phyloP scores from a whole-genome alignment of 1,139 yeast species.

The Taiozyma sp. region DNA sequence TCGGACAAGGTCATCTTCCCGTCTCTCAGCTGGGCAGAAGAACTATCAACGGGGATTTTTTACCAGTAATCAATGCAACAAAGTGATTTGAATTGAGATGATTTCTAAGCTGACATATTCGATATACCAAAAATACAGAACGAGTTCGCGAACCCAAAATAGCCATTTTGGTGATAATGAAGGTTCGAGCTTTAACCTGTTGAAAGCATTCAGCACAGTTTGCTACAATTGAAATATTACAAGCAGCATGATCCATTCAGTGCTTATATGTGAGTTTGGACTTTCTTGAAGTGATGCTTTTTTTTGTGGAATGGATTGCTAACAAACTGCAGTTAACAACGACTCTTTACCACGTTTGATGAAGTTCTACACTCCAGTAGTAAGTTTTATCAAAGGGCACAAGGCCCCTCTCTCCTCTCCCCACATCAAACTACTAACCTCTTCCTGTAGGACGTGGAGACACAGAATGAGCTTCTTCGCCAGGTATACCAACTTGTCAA shows the following conservation, averaged over 20 bases:
- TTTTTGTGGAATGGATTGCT: conserved; percentile 2
- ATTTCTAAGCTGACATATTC: not conserved
- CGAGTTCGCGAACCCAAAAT: not conserved
- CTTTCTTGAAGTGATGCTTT: not conserved
- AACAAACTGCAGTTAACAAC: conserved; percentile 57
- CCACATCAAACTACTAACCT: conserved; percentile 21
- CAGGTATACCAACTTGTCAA: conserved; percentile 73
- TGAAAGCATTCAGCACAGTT: not conserved
- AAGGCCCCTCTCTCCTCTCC: conserved; percentile 11
- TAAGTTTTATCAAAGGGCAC: conserved; percentile 23
- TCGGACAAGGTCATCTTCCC: not conserved
- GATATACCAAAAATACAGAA: not conserved
- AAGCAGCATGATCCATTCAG: conserved; percentile 75
- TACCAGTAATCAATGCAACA: no score
- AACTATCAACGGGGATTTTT: not conserved
- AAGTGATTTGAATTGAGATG: not conserved
- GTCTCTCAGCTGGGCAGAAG: not conserved
- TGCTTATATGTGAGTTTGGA: conserved; percentile 67
- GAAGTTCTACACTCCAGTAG: conserved; percentile 89
- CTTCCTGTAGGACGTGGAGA: conserved; percentile 49
- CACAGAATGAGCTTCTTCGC: conserved; percentile 67
- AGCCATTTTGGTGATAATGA: not conserved
- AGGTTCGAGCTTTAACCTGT: not conserved
- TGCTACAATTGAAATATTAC: not conserved
- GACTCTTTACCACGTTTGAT: conserved; percentile 89